Evolutionary conservation across 2,329 filamentous ascomycete species (phyloP).

Genomic region (Corynespora cassiicola): DNA sequence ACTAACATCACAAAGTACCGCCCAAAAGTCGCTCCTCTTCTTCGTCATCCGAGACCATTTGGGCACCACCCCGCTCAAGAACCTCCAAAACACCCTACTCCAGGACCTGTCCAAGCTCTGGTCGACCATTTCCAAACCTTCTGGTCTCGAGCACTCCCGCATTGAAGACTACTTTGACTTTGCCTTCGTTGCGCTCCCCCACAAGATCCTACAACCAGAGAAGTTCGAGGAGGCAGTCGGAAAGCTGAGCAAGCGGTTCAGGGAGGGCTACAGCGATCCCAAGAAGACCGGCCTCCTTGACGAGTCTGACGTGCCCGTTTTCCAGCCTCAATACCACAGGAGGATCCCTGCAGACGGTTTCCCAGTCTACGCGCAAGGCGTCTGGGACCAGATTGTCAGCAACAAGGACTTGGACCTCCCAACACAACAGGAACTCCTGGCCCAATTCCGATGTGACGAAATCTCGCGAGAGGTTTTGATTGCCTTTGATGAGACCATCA

Average conservation of each 20-base stretch:
- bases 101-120: constrained; percentile 93
- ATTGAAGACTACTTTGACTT: constrained; percentile 99
- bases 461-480: constrained; percentile 89
- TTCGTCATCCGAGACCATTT: constrained; percentile 99
- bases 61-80: constrained; percentile 86
- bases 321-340: constrained; percentile 92
- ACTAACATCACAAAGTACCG: constrained; percentile 65
- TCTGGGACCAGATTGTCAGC: constrained; percentile 98
- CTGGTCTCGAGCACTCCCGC: constrained; percentile 82
- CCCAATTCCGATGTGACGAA: constrained; percentile 97
- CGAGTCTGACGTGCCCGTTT: constrained; percentile 78
- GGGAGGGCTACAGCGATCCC: constrained; percentile 76
- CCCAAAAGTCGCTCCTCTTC: constrained; percentile 89
- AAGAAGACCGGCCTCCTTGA: constrained; percentile 69
- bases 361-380: constrained; percentile 86
- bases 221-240: constrained; percentile 84
- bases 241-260: constrained; percentile 81
- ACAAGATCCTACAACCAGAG: constrained; percentile 95
- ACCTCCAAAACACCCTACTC: constrained; percentile 87
- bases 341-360: constrained; percentile 98
- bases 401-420: constrained; percentile 98
- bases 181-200: constrained; percentile 91
- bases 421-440: constrained; percentile 94
- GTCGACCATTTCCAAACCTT: constrained; percentile 89
- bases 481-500: constrained; percentile 80